A percentile compares a stretch with the other conserved stretches of the same genome.
These are phyloP conservation scores for Tetrahymena borealis DNA, from an alignment of 73 alveolate species.

Conservation along the genomic window DNA sequence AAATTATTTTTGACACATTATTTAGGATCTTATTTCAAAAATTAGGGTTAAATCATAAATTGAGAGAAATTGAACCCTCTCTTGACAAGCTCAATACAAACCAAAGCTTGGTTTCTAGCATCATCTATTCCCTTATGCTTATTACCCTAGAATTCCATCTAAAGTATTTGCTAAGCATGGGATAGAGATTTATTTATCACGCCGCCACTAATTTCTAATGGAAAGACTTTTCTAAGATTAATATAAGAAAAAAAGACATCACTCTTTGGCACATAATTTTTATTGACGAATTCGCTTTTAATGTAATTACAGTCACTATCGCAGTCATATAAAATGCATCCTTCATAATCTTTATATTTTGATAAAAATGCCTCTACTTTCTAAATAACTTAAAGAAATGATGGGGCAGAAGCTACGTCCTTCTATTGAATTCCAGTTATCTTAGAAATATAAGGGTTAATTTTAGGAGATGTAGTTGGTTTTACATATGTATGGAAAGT, in stretches of 20 bases:
- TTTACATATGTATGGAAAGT: not conserved
- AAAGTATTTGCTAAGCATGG: not conserved
- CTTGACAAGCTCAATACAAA: not conserved
- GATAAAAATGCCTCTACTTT: not conserved
- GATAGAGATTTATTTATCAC: not conserved
- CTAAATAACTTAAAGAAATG: not conserved
- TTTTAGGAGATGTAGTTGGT: not conserved
- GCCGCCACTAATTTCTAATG: not conserved
- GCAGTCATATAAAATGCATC: not conserved
- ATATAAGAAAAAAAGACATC: not conserved
- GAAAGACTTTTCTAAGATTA: not conserved
- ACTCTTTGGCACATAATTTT: not conserved
- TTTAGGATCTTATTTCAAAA: not conserved
- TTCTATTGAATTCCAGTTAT: not conserved
- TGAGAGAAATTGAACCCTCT: not conserved
- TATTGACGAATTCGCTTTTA: not conserved
- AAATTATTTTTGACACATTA: not conserved
- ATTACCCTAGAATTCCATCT: not conserved
- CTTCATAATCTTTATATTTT: not conserved
- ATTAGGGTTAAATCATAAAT: not conserved
- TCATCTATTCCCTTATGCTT: not conserved
- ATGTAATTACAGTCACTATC: not conserved
- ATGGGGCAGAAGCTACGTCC: not conserved
- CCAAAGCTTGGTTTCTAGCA: not conserved
- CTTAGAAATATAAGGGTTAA: not conserved